Conservation (phyloP, 805 yeast genomes). For the Candida maris region DNA sequence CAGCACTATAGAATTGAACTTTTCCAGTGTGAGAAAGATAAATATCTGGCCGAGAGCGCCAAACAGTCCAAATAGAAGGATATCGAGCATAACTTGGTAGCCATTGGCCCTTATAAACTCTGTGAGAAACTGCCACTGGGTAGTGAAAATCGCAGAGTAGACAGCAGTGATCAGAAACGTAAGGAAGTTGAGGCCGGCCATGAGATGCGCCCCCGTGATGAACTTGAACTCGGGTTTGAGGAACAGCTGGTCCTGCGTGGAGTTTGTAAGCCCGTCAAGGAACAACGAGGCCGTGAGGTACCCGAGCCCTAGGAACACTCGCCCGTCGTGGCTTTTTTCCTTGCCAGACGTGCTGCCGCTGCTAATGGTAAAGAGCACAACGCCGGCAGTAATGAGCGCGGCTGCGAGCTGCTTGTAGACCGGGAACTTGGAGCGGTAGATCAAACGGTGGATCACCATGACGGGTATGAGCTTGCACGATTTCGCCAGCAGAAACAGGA, state of each 20-base stretch:
- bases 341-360: constrained; percentile 17
- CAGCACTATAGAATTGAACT: constrained; percentile 78
- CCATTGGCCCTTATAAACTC: constrained; percentile 45
- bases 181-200: constrained; percentile 61
- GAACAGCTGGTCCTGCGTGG: constrained; percentile 87
- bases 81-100: constrained; percentile 55
- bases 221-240: constrained; percentile 35
- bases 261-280: constrained; percentile 88
- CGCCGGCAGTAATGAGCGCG: constrained; percentile 75
- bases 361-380: constrained; percentile 62
- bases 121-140: constrained; percentile 48
- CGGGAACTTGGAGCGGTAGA: constrained; percentile 73
- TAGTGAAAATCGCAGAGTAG: constrained; percentile 44
- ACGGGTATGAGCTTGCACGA: constrained; percentile 94
- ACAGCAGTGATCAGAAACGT: constrained; percentile 44
- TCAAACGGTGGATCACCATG: constrained; percentile 71
- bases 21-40: constrained; percentile 77
- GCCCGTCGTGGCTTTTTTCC: constrained; percentile 38
- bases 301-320: constrained; percentile 51
- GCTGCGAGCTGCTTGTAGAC: constrained; percentile 77
- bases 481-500: constrained; percentile 82
- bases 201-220: constrained; percentile 82
- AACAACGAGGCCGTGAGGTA: constrained; percentile 61
- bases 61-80: constrained; percentile 63
- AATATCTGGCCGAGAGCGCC: constrained; percentile 96